Evolutionary conservation across 768 basidiomycete genomes (phyloP).

Genomic region (Tricholoma terreum): DNA sequence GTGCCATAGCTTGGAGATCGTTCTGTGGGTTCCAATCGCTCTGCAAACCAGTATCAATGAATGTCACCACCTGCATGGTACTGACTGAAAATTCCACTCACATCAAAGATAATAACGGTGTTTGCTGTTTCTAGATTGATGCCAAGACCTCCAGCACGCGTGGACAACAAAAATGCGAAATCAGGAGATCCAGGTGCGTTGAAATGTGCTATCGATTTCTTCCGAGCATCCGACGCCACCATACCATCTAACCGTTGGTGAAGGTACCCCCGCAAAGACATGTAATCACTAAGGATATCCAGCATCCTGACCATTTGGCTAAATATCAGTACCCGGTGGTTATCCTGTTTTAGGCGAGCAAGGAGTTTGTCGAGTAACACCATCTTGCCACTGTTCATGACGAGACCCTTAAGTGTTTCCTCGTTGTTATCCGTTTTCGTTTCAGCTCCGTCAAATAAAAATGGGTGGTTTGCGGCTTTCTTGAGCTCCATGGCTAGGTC

Average conservation of each 20-base stretch:
- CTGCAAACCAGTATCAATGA: conserved; percentile 36
- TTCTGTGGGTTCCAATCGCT: conserved; percentile 99
- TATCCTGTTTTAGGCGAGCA: conserved; percentile 83
- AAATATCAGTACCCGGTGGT: conserved; percentile 97
- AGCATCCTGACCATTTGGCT: conserved; percentile 99
- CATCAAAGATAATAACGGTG: conserved; percentile 99
- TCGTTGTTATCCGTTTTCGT: conserved; percentile 55
- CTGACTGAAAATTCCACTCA: conserved; percentile 40
- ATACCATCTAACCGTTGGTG: conserved; percentile 95
- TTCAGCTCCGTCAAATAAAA: conserved; percentile 96
- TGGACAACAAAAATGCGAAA: conserved; percentile 95
- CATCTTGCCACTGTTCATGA: conserved; percentile 99
- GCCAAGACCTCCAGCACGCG: conserved; percentile 94
- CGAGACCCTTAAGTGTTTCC: conserved; percentile 90
- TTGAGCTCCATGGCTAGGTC: conserved; percentile 92
- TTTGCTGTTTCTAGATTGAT: conserved; percentile 99
- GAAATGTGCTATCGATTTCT: conserved; percentile 96
- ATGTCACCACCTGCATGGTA: neutral
- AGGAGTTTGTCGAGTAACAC: conserved; percentile 96
- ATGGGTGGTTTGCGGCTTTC: conserved; percentile 98
- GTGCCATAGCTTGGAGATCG: conserved; percentile 98
- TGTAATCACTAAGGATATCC: conserved; percentile 98
- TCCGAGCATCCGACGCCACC: conserved; percentile 89
- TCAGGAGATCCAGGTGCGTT: conserved; percentile 91
- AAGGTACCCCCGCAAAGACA: conserved; percentile 82